Percentiles rank a stretch among this genome's conserved stretches.
These are phyloP conservation scores for Globisporangium polare DNA, from an alignment of 352 stramenopile genomes.

Conservation along the genomic window DNA sequence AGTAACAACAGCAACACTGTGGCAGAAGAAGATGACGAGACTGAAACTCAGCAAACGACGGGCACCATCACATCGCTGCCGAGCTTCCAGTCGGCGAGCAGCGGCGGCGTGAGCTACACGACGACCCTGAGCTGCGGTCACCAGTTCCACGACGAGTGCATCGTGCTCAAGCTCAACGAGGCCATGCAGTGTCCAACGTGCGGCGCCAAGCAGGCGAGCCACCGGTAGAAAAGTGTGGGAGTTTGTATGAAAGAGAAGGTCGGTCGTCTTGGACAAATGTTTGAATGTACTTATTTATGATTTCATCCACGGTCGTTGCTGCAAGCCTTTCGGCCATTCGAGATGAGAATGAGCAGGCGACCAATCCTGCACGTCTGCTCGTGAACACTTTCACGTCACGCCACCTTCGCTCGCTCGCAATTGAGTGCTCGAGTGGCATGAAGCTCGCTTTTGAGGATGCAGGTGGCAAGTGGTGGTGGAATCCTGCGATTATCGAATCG, in stretches of 20 bases:
- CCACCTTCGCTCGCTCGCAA: too few relatives aligned
- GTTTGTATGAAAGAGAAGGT: too few relatives aligned
- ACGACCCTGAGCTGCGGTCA: slow-evolving; percentile 16
- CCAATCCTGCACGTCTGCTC: too few relatives aligned
- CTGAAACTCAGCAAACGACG: not conserved
- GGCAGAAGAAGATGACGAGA: not conserved
- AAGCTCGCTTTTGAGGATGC: too few relatives aligned
- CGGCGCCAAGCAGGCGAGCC: slow-evolving; percentile 4
- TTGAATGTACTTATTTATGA: slow-evolving; percentile 1
- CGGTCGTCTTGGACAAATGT: not conserved
- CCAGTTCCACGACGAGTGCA: slow-evolving; percentile 23
- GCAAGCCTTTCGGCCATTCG: too few relatives aligned
- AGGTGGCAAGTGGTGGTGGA: too few relatives aligned
- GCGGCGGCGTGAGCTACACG: slow-evolving; percentile 4
- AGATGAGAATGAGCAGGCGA: too few relatives aligned
- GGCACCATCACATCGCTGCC: not conserved
- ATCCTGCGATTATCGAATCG: too few relatives aligned
- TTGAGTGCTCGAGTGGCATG: too few relatives aligned
- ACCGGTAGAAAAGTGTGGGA: not conserved
- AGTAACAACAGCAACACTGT: not conserved
- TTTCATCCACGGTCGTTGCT: not conserved
- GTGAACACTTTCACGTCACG: too few relatives aligned
- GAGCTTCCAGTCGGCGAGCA: not conserved
- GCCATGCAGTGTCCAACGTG: slow-evolving; percentile 19
- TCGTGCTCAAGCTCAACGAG: slow-evolving; percentile 20